A percentile compares a stretch with the other conserved stretches of the same genome.
phyloP scores from a whole-genome alignment of 306 rosid species.

The Coriaria nepalensis region DNA sequence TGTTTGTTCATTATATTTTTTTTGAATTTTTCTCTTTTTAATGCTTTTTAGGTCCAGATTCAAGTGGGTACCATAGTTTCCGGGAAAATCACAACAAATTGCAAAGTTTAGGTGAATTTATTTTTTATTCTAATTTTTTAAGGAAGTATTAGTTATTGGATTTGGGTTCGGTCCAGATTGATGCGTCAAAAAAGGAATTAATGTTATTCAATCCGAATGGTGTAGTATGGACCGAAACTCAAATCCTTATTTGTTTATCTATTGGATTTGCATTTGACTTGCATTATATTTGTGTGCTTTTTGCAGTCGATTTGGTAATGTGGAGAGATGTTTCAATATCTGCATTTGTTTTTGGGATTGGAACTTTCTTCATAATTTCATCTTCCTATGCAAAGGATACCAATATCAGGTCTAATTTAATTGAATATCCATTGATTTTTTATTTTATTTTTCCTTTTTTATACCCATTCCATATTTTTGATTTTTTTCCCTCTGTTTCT shows the following conservation, averaged over 20 bases:
- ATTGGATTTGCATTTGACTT: not conserved
- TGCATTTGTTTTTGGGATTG: constrained; percentile 58
- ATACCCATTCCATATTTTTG: too few relatives aligned
- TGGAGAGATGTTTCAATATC: constrained; percentile 88
- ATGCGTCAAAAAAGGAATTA: too few relatives aligned
- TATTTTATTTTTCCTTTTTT: too few relatives aligned
- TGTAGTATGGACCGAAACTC: too few relatives aligned
- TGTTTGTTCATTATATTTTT: not conserved
- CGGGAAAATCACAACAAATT: constrained; percentile 56
- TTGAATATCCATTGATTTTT: not conserved
- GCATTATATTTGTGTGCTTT: not conserved
- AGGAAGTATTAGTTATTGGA: too few relatives aligned
- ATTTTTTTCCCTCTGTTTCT: too few relatives aligned
- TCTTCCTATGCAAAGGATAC: constrained; percentile 60
- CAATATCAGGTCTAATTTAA: constrained; percentile 46
- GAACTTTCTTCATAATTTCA: constrained; percentile 50
- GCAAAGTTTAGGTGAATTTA: constrained; percentile 63
- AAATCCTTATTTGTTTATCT: too few relatives aligned
- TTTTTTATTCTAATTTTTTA: too few relatives aligned
- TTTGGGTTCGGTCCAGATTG: too few relatives aligned
- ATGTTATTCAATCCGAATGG: too few relatives aligned
- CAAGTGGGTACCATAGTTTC: constrained; percentile 25
- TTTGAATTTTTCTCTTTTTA: not conserved
- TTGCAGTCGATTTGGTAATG: constrained; percentile 70
- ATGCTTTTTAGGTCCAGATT: constrained; percentile 21